Base-by-base conservation (phyloP, 2,329 filamentous ascomycete genomes). In the Xylogone sp. region DNA sequence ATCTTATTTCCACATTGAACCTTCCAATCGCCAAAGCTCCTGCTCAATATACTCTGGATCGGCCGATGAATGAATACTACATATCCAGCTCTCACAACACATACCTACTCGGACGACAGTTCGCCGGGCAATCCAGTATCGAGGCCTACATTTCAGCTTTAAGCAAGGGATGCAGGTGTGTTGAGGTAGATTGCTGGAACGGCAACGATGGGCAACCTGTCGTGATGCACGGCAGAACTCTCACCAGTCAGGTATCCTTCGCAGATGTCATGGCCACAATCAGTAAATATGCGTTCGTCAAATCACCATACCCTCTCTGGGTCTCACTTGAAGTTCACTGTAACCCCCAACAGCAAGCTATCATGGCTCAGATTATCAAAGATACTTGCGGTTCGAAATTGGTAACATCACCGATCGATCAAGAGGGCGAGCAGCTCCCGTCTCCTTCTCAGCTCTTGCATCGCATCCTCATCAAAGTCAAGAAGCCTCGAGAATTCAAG, bases 1-100 rank as follows among this genome's bases (percentile, higher is more conserved):
- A 87, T 63, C 73, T 96, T 12, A 81, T 84, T 13, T 96, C 90
- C 0, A 80, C 81, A 43, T 79, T 84, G 60, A 96, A 95, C 63
- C 77, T 82, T 2, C 77, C 88, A 2, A 78, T 90, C 42, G 71
- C 79, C 22, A 78, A 80, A 42, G 77, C 80, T 54, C 79, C 82
- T n/a, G 70, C 79, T 12, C 72, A 82, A 22, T 82, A 84, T 50
- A 75, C 75, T 5, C 82, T 97, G 50, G 84, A 96, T 64, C 83
- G 88, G 21, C 94, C 94, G 0, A 75, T 97, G 67, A 96, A 96
- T 66, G 93, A 97, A 66, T 99, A 99, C 70, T 97, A 91, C 74
- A 94, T 99, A 59, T 97, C 93, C 1, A 97, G 92, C 73, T 97
- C 94, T 1, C 94, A 99, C 76, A 99, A 99, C 70, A 99, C 94